A percentile compares a stretch with the other conserved stretches of the same genome.
phyloP scores from a whole-genome alignment of 192 early-diverging fungal species.

The Rhizophagus sp. region DNA sequence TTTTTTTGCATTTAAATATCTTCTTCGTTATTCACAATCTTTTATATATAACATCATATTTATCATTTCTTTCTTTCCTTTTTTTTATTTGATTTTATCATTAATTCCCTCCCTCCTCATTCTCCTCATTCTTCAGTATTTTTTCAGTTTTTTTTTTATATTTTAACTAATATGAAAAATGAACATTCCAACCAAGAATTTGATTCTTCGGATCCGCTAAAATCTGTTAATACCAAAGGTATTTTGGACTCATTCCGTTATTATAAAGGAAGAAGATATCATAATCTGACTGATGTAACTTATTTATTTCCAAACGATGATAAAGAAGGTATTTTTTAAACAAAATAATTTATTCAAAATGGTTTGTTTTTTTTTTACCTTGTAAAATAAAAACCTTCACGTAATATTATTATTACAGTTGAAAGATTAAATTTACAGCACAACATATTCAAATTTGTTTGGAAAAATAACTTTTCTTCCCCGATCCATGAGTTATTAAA shows the following conservation, averaged over 20 bases:
- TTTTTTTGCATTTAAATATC: too few species aligned
- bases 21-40: too few species aligned
- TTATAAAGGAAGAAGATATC: conserved; percentile 29
- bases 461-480: conserved; percentile 19
- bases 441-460: not conserved
- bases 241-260: not conserved
- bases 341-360: not conserved
- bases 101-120: not conserved
- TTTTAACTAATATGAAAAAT: not conserved
- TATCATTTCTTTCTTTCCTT: too few species aligned
- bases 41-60: too few species aligned
- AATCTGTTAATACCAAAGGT: not conserved
- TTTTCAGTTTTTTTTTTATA: not conserved
- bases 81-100: not conserved
- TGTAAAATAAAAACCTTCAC: too few species aligned
- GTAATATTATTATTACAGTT: not conserved
- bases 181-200: not conserved
- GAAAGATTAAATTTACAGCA: conserved; percentile 8
- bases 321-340: not conserved
- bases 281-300: conserved; percentile 18
- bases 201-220: not conserved
- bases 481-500: not conserved
- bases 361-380: too few species aligned
- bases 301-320: conserved; percentile 34
- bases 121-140: too few species aligned